A percentile compares a stretch with the other conserved stretches of the same genome.
These are phyloP conservation scores for Sarocladium strictum DNA, from an alignment of 2,329 filamentous ascomycete genomes.

Conservation along the genomic window DNA sequence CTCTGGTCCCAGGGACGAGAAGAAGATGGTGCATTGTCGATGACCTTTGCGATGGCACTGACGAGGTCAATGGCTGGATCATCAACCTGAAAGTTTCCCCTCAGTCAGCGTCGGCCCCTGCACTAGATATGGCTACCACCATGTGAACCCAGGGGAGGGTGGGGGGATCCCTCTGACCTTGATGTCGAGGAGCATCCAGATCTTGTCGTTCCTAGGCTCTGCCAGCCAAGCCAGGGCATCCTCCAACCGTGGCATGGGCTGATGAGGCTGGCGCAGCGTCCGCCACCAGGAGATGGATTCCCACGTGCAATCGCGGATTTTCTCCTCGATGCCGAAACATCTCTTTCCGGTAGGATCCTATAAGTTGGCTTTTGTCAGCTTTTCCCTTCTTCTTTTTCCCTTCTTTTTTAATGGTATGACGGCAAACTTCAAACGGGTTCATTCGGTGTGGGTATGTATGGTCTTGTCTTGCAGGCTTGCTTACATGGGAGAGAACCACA, in stretches of 20 bases:
- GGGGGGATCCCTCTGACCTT: too few relatives aligned
- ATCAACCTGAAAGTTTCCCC: too few relatives aligned
- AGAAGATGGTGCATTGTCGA: slow-evolving; percentile 45
- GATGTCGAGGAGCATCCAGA: slow-evolving; percentile 85
- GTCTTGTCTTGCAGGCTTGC: slow-evolving; percentile 13
- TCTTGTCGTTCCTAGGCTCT: slow-evolving; percentile 54
- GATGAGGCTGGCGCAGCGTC: slow-evolving; percentile 61
- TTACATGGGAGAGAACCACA: slow-evolving; percentile 77
- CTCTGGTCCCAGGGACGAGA: slow-evolving; percentile 60
- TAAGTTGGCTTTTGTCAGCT: not conserved
- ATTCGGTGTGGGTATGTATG: not conserved
- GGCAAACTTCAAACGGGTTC: not conserved
- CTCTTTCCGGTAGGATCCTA: slow-evolving; percentile 72
- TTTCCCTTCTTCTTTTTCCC: too few relatives aligned
- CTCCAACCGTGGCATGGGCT: slow-evolving; percentile 65
- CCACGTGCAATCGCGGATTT: slow-evolving; percentile 73
- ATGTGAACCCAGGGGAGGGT: too few relatives aligned
- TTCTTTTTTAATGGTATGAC: too few relatives aligned
- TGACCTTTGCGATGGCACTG: slow-evolving; percentile 56
- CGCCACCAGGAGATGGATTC: slow-evolving; percentile 61
- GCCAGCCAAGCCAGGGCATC: slow-evolving; percentile 72
- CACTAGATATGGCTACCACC: too few relatives aligned
- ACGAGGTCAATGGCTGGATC: slow-evolving; percentile 69
- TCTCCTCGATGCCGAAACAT: slow-evolving; percentile 71
- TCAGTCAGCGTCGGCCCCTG: too few relatives aligned